A percentile compares a stretch with the other conserved stretches of the same genome.
Conservation (phyloP, 1,139 yeast species). For the Kluyveromyces marxianus region DNA sequence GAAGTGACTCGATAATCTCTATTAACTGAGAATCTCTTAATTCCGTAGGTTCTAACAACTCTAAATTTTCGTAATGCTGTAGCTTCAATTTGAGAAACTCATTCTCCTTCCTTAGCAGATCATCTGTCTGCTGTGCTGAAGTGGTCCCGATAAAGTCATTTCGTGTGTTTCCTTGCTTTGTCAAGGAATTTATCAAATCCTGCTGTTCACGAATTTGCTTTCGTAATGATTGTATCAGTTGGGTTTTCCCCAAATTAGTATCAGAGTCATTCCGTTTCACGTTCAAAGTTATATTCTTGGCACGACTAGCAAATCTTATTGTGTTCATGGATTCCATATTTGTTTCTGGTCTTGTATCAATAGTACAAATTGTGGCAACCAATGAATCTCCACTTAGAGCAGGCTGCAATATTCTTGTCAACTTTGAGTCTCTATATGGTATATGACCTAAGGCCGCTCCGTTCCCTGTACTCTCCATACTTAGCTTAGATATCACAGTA, state of each 20-base stretch:
- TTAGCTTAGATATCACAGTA: slow-evolving; percentile 76
- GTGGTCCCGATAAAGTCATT: too few relatives aligned
- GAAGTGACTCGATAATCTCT: slow-evolving; percentile 24
- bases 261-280: slow-evolving; percentile 50
- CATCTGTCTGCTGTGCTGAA: not conserved
- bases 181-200: slow-evolving; percentile 23
- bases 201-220: slow-evolving; percentile 36
- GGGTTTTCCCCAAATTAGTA: slow-evolving; percentile 35
- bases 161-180: not conserved
- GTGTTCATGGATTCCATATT: slow-evolving; percentile 80
- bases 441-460: slow-evolving; percentile 40
- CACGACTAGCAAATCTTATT: slow-evolving; percentile 85
- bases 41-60: slow-evolving; percentile 19
- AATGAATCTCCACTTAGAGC: slow-evolving; percentile 83
- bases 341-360: slow-evolving; percentile 49
- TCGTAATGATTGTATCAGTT: slow-evolving; percentile 38
- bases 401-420: slow-evolving; percentile 82
- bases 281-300: slow-evolving; percentile 70
- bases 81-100: slow-evolving; percentile 30
- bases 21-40: slow-evolving; percentile 21
- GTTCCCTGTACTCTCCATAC: slow-evolving; percentile 31
- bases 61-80: slow-evolving; percentile 29
- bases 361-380: slow-evolving; percentile 83
- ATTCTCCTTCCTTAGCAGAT: slow-evolving; percentile 17
- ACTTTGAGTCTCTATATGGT: slow-evolving; percentile 87